A percentile compares a stretch with the other conserved stretches of the same genome.
phyloP scores from a whole-genome alignment of 371 early-diverging fungal genomes.

The Apophysomyces sp. region DNA sequence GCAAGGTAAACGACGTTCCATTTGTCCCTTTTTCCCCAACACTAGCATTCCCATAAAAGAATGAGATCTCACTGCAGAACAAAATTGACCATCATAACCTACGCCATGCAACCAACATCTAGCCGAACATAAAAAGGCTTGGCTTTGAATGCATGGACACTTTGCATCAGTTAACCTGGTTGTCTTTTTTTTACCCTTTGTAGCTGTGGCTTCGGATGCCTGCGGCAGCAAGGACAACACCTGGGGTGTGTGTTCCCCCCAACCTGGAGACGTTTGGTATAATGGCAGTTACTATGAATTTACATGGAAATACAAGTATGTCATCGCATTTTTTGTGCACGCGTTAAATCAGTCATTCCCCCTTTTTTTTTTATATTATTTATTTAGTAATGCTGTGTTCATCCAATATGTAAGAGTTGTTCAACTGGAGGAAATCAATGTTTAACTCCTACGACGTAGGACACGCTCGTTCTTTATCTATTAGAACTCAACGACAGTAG shows the following conservation, averaged over 20 bases:
- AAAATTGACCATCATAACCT: neutral
- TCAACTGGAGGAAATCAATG: neutral
- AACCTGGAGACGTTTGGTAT: constrained; percentile 17
- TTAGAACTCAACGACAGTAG: neutral
- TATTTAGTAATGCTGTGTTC: constrained; percentile 9
- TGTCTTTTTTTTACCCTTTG: neutral
- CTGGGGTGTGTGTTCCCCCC: constrained; percentile 18
- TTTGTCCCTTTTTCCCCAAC: neutral
- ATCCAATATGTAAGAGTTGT: neutral
- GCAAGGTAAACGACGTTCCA: neutral
- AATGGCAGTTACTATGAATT: constrained; percentile 17
- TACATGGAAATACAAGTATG: constrained; percentile 27
- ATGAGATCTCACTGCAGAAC: neutral
- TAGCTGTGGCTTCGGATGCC: constrained; percentile 2
- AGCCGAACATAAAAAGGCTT: neutral
- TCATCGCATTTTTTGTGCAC: neutral
- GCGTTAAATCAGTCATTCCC: neutral
- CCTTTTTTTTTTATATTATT: constrained; percentile 3
- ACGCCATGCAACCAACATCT: neutral
- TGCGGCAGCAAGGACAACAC: constrained; percentile 6
- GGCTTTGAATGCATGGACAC: neutral
- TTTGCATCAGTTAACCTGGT: neutral
- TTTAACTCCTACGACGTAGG: neutral
- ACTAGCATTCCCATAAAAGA: neutral
- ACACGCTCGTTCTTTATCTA: constrained; percentile 1